Evolutionary conservation across 225 moss, liverwort and hornwort species (phyloP).

Genomic region (Antitrichia curtipendula): DNA sequence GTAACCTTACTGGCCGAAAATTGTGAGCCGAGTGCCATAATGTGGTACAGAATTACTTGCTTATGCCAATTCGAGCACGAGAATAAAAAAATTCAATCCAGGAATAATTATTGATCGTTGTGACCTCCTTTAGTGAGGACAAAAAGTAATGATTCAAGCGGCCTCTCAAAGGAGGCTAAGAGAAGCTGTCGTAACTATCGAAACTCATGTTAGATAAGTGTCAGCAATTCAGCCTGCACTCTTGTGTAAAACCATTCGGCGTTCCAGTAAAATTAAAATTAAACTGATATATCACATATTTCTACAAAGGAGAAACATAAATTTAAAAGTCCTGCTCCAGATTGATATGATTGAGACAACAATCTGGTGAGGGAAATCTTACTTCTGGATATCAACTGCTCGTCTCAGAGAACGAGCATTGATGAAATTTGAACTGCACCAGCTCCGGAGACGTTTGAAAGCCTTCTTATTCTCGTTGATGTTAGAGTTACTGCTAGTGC

Average conservation of each 20-base stretch:
- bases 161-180: neutral
- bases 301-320: neutral
- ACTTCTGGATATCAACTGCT: constrained; percentile 89
- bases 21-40: neutral
- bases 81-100: neutral
- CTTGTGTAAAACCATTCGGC: neutral
- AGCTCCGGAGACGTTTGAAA: constrained; percentile 61
- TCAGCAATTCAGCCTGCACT: neutral
- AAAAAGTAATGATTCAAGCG: neutral
- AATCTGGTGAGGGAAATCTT: neutral
- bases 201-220: neutral
- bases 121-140: neutral
- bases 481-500: constrained; percentile 4
- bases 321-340: neutral
- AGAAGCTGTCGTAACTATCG: neutral
- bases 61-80: neutral
- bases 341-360: neutral
- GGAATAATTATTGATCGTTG: neutral
- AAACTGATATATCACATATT: neutral
- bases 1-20: neutral
- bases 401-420: constrained; percentile 75
- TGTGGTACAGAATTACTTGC: neutral
- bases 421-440: constrained; percentile 76
- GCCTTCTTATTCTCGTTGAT: constrained; percentile 28
- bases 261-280: neutral